Conservation (phyloP, 2,329 filamentous ascomycete species). For the Boeremia lycopersici region DNA sequence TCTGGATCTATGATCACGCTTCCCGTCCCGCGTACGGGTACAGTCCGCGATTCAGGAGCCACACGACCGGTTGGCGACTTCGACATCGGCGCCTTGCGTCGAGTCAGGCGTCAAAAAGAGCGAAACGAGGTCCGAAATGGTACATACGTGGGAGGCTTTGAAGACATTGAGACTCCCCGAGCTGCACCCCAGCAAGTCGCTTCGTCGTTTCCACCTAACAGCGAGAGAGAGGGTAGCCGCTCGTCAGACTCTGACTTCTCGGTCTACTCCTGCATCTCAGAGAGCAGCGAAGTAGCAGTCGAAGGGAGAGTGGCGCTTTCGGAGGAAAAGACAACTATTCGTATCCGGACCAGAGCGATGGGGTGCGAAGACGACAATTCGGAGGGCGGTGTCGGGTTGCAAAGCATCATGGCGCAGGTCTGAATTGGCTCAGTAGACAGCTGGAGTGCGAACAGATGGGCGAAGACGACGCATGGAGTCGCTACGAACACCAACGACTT, state of each 20-base stretch:
- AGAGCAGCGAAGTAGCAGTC: slow-evolving; percentile 54
- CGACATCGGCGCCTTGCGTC: slow-evolving; percentile 34
- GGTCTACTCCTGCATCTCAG: slow-evolving; percentile 29
- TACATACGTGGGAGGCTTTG: slow-evolving; percentile 22
- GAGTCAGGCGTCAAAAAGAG: slow-evolving; percentile 36
- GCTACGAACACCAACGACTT: too few species aligned
- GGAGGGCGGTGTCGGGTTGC: slow-evolving; percentile 16
- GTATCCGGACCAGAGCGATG: slow-evolving; percentile 3
- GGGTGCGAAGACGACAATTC: slow-evolving; percentile 8
- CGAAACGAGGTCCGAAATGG: slow-evolving; percentile 29
- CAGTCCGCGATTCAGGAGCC: slow-evolving; percentile 23
- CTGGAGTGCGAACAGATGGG: too few species aligned
- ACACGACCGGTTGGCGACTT: slow-evolving; percentile 27
- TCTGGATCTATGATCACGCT: slow-evolving; percentile 43
- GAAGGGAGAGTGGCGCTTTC: slow-evolving; percentile 61
- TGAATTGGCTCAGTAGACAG: slow-evolving; percentile 11
- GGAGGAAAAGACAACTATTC: slow-evolving; percentile 51
- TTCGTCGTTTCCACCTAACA: neutral
- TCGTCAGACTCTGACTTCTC: slow-evolving; percentile 27
- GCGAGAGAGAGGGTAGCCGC: slow-evolving; percentile 6
- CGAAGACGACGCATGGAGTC: neutral
- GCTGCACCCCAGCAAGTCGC: neutral
- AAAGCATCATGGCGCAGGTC: slow-evolving; percentile 38
- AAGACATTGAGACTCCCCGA: slow-evolving; percentile 9
- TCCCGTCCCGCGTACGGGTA: slow-evolving; percentile 34